Percentiles rank a stretch among this genome's conserved stretches.
phyloP scores from a whole-genome alignment of 1,284 basidiomycete species.

The Malassezia sp. region DNA sequence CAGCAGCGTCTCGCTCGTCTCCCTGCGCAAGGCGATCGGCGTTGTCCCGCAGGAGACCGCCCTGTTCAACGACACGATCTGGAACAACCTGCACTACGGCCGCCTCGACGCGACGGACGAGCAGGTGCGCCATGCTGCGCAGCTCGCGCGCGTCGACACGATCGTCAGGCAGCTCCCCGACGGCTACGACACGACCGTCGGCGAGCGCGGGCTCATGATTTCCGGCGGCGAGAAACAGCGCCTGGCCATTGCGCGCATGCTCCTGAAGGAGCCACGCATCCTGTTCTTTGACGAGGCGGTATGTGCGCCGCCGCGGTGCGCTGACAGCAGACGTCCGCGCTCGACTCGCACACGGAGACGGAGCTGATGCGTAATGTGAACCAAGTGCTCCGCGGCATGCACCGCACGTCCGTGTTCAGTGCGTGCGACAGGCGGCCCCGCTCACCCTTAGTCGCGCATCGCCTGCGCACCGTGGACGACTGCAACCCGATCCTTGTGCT shows the following conservation, averaged over 20 bases:
- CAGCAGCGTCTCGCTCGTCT: slow-evolving; percentile 60
- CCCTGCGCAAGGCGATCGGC: slow-evolving; percentile 66
- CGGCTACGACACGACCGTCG: slow-evolving; percentile 79
- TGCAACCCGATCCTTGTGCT: slow-evolving; percentile 49
- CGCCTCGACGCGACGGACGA: slow-evolving; percentile 75
- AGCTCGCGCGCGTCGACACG: slow-evolving; percentile 74
- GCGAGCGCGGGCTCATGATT: slow-evolving; percentile 92
- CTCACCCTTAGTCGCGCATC: slow-evolving; percentile 50
- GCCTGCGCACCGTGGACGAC: slow-evolving; percentile 78
- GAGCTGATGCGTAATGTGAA: slow-evolving; percentile 94
- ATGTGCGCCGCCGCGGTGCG: too few relatives aligned
- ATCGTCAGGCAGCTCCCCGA: slow-evolving; percentile 71
- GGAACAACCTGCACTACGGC: slow-evolving; percentile 91
- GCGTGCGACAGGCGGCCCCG: too few relatives aligned
- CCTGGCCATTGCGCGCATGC: slow-evolving; percentile 77
- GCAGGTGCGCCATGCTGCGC: slow-evolving; percentile 70
- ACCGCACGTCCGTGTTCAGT: slow-evolving; percentile 84
- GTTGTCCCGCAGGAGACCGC: slow-evolving; percentile 97
- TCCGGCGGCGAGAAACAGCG: slow-evolving; percentile 96
- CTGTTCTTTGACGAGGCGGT: slow-evolving; percentile 96
- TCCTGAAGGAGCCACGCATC: slow-evolving; percentile 87
- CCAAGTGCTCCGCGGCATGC: slow-evolving; percentile 60
- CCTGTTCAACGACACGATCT: slow-evolving; percentile 84
- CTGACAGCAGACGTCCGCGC: slow-evolving; percentile 86
- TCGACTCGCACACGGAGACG: slow-evolving; percentile 85